These are phyloP conservation scores for Sporisorium reilianum DNA, from an alignment of 1,284 basidiomycete genomes.

Conservation along the genomic window DNA sequence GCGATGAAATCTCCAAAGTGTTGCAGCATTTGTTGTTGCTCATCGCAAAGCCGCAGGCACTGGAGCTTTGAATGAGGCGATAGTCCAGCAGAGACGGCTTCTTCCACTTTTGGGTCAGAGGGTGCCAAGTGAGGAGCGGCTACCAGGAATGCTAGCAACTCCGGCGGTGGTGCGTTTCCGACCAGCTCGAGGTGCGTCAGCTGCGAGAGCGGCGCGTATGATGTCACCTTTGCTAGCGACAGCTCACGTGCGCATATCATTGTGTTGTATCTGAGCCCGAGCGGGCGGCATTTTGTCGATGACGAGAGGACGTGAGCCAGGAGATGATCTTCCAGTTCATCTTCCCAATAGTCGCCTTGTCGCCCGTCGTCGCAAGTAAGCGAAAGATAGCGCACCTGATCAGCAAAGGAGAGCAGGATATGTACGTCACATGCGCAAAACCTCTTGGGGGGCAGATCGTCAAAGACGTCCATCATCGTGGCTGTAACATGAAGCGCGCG, in stretches of 20 bases:
- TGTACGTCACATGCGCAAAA: background rate
- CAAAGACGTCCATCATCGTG: background rate
- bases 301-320: background rate
- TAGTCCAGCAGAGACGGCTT: background rate
- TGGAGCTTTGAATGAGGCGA: background rate
- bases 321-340: background rate
- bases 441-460: no score
- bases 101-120: background rate
- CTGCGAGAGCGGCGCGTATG: background rate
- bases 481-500: background rate
- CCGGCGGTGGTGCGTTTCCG: background rate
- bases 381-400: background rate
- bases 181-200: slow-evolving; percentile 4
- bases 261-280: background rate
- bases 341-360: background rate
- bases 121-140: background rate
- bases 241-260: background rate
- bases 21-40: no score
- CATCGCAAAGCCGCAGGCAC: background rate
- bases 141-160: background rate
- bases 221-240: background rate
- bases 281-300: background rate
- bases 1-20: no score
- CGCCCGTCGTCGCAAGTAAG: background rate
- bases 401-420: background rate